Evolutionary conservation across 305 asterid species (phyloP).

Genomic region (Rubia tinctorum): DNA sequence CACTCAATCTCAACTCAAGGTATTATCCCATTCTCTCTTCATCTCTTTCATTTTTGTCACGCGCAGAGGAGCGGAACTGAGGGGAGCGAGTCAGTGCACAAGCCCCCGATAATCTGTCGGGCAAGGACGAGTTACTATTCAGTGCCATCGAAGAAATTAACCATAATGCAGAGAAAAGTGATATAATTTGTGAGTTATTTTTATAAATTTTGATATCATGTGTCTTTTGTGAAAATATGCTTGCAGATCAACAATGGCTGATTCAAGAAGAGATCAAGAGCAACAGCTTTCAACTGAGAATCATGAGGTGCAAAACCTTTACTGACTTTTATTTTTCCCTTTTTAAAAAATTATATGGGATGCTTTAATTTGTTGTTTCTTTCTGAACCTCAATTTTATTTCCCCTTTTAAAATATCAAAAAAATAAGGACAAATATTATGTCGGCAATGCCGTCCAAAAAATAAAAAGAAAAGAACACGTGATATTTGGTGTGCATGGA

Average conservation of each 20-base stretch:
- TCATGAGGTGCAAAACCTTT: too few relatives aligned
- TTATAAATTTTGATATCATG: too few relatives aligned
- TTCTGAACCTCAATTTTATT: background rate
- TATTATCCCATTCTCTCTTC: slow-evolving; percentile 10
- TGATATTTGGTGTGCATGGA: background rate
- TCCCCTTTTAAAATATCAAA: background rate
- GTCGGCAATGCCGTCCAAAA: background rate
- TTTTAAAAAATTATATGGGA: too few relatives aligned
- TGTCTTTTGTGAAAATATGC: too few relatives aligned
- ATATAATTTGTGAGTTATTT: too few relatives aligned
- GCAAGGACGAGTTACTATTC: too few relatives aligned
- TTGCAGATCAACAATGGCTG: background rate
- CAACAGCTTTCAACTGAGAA: background rate
- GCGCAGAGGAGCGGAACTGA: background rate
- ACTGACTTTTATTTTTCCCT: background rate
- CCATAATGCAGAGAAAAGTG: too few relatives aligned
- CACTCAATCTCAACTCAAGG: slow-evolving; percentile 20
- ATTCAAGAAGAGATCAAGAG: background rate
- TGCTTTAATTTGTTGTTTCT: background rate
- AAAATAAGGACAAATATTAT: background rate
- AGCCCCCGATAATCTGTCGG: too few relatives aligned
- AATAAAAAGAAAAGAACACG: background rate
- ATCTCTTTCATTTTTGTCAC: background rate
- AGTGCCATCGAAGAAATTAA: too few relatives aligned
- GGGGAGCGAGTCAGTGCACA: too few relatives aligned